phyloP scores from a whole-genome alignment of 441 rosid species.

The Adansonia gregorii region DNA sequence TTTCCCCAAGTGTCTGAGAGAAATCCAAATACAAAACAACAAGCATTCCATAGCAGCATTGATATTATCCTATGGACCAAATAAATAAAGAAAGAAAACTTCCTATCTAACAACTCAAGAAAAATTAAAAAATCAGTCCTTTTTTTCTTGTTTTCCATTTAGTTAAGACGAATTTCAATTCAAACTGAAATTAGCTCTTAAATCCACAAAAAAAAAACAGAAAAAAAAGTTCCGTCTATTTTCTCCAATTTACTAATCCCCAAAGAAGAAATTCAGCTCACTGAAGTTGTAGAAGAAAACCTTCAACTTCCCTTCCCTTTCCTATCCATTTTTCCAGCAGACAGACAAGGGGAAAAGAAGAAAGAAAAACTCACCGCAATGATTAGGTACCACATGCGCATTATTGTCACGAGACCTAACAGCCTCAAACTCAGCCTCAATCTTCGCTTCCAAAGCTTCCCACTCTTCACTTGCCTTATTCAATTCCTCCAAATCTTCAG shows the following conservation, averaged over 20 bases:
- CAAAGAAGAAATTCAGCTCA: background rate
- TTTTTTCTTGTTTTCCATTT: background rate
- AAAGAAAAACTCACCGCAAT: constrained; percentile 67
- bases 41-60: background rate
- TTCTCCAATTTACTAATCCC: background rate
- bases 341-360: constrained; percentile 16
- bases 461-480: constrained; percentile 55
- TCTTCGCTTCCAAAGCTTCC: constrained; percentile 77
- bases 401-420: constrained; percentile 77
- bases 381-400: constrained; percentile 82
- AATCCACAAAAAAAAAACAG: background rate
- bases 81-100: constrained; percentile 9
- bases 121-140: background rate
- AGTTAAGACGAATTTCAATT: constrained; percentile 12
- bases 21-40: background rate
- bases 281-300: background rate
- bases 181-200: constrained; percentile 20
- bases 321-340: constrained; percentile 7
- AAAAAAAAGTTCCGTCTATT: background rate
- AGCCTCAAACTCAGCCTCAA: constrained; percentile 77
- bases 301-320: background rate
- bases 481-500: constrained; percentile 49
- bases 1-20: background rate
- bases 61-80: background rate
- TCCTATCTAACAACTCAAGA: background rate